These are phyloP conservation scores for Colletotrichum tabaci DNA, from an alignment of 2,329 filamentous ascomycete species.

Conservation along the genomic window DNA sequence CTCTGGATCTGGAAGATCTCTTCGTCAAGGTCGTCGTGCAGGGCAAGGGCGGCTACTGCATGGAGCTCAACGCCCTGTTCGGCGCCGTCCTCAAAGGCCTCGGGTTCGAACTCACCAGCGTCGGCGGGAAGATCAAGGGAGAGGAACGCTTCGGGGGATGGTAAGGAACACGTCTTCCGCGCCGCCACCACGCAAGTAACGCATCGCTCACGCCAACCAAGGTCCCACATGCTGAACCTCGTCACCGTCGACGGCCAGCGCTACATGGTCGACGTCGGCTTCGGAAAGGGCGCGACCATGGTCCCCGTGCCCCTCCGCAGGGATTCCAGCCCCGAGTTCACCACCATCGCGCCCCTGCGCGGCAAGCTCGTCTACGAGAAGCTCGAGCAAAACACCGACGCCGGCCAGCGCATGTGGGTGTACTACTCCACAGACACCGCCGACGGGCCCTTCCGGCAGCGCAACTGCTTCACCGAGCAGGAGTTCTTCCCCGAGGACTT, in stretches of 20 bases:
- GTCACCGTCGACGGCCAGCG: slow-evolving; percentile 64
- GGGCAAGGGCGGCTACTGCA: slow-evolving; percentile 68
- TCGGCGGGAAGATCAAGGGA: slow-evolving; percentile 55
- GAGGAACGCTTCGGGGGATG: slow-evolving; percentile 46
- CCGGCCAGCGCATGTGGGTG: slow-evolving; percentile 56
- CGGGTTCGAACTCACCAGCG: slow-evolving; percentile 65
- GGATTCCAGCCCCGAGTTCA: slow-evolving; percentile 44
- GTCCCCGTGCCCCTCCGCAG: slow-evolving; percentile 51
- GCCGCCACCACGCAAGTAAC: neutral
- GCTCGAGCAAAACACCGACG: slow-evolving; percentile 52
- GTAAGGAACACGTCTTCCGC: slow-evolving; percentile 7
- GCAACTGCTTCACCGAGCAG: slow-evolving; percentile 67
- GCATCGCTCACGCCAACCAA: slow-evolving; percentile 51
- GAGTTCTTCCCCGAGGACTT: slow-evolving; percentile 65
- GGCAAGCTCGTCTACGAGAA: slow-evolving; percentile 59
- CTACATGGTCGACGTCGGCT: slow-evolving; percentile 73
- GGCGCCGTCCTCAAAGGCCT: slow-evolving; percentile 62
- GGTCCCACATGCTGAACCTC: slow-evolving; percentile 74
- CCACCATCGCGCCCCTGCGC: slow-evolving; percentile 60
- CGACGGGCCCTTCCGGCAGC: slow-evolving; percentile 56
- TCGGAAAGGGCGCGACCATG: slow-evolving; percentile 63
- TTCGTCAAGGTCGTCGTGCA: slow-evolving; percentile 62
- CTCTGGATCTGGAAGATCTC: slow-evolving; percentile 57
- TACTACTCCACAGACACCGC: slow-evolving; percentile 51
- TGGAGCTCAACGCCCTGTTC: slow-evolving; percentile 65